Base-by-base conservation (phyloP, 306 rosid species). In the Rubus parviflorus region DNA sequence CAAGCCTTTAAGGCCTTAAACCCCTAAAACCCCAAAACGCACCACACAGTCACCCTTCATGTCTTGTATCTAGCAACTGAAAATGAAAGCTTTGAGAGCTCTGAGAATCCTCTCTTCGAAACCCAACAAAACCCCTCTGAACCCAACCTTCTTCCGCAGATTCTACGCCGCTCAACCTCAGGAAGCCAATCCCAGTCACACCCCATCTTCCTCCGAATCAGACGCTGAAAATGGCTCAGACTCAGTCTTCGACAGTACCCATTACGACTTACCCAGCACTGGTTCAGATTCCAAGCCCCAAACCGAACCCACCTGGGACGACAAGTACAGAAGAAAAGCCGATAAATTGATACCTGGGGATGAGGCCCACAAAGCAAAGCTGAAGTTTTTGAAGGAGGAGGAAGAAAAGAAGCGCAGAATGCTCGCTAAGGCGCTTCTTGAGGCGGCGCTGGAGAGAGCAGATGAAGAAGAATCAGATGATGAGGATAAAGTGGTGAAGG, bases 391-490 rank as follows among this genome's bases (percentile, higher is more conserved):
- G 80, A 81, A 88, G 75, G 88, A 89, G 47, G 91, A 87, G 30
- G 96, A 90, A 83, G 75, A 77, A 25, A 83, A 78, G 77, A 79
- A 38, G 43, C 43, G 89, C 25, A 85, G 89, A 70, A 49, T 52
- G 47, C 95, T 95, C 35, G 97, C 97, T 4, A 90, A 88, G 92
- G 91, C 83, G 16, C 85, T 95, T 65, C 90, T 95, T 0, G 87
- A 90, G 79, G 96, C 92, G 4, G 97, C 96, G 0, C 37, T 92
- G 67, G 84, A 72, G 43, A n/a, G 57, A 5, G 77, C 62, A 0
- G 87, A 87, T 13, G 83, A 77, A 0, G 86, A 88, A 0, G 90
- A 83, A 0, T 88, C 83, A 0, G 87, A 73, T 7, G 82, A 71
- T 0, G 85, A 73, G 5, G 81, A 64, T 0, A 85, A 37, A 43